phyloP scores from a whole-genome alignment of 306 rosid species.

The Gleditsia sinensis region DNA sequence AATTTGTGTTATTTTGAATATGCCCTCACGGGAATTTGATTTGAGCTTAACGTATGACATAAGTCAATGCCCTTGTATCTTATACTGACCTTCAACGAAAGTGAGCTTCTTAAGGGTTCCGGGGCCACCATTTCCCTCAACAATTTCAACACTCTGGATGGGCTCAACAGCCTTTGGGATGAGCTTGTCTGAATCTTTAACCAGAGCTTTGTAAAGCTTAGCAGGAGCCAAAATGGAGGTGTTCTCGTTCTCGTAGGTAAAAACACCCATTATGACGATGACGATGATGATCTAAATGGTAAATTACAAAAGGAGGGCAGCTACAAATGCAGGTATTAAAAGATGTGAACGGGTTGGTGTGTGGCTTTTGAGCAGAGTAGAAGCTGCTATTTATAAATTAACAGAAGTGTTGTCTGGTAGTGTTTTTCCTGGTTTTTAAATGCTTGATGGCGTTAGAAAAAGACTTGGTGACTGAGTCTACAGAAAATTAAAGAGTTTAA shows the following conservation, averaged over 20 bases:
- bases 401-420: too few species aligned
- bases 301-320: background rate
- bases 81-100: conserved; percentile 24
- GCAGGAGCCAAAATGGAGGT: conserved; percentile 40
- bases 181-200: conserved; percentile 35
- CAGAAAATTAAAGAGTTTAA: background rate
- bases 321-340: background rate
- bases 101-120: conserved; percentile 51
- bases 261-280: conserved; percentile 46
- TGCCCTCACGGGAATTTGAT: too few species aligned
- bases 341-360: background rate
- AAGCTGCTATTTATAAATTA: conserved; percentile 23
- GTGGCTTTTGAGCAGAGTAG: background rate
- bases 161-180: conserved; percentile 38
- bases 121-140: conserved; percentile 47
- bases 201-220: conserved; percentile 48
- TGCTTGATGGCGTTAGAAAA: background rate
- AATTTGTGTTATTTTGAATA: too few species aligned
- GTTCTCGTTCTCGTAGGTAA: conserved; percentile 39
- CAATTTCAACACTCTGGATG: conserved; percentile 30
- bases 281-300: background rate
- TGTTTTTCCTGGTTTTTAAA: background rate
- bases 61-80: too few species aligned
- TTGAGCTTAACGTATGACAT: too few species aligned
- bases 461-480: background rate